A percentile compares a stretch with the other conserved stretches of the same genome.
These are phyloP conservation scores for Picochlorum sp. DNA, from an alignment of 139 green algal genomes.

Conservation along the genomic window DNA sequence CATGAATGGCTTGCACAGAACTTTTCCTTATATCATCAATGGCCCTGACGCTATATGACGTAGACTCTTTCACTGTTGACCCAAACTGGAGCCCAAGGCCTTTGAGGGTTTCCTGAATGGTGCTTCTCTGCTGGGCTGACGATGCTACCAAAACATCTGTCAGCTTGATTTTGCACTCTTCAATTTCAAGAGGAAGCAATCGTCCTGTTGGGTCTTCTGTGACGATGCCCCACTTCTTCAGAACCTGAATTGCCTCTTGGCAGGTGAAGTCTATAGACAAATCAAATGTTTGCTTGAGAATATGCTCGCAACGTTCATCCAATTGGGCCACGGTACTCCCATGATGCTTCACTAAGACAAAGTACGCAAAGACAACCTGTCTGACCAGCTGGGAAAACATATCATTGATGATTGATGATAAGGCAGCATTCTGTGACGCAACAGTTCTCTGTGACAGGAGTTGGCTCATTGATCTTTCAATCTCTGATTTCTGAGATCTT, in stretches of 20 bases:
- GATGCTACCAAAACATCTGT: not conserved
- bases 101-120: too few species aligned
- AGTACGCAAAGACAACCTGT: constrained; percentile 30
- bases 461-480: constrained; percentile 25
- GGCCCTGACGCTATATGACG: too few species aligned
- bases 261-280: constrained; percentile 46
- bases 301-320: constrained; percentile 37
- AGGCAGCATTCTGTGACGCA: constrained; percentile 14
- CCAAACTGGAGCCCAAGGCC: too few species aligned
- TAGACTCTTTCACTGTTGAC: too few species aligned
- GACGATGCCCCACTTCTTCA: constrained; percentile 40
- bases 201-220: not conserved
- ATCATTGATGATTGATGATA: constrained; percentile 19
- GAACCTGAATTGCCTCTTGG: constrained; percentile 34
- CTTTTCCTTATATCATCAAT: too few species aligned
- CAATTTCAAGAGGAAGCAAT: not conserved
- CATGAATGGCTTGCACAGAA: too few species aligned
- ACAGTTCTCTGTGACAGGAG: constrained; percentile 25
- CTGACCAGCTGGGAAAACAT: constrained; percentile 23
- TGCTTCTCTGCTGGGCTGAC: too few species aligned
- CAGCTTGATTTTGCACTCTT: not conserved
- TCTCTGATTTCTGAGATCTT: constrained; percentile 7
- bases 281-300: constrained; percentile 33
- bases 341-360: constrained; percentile 16
- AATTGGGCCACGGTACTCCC: constrained; percentile 14